Conservation (phyloP, 1,284 basidiomycete species). For the Papiliotrema nemorosa region DNA sequence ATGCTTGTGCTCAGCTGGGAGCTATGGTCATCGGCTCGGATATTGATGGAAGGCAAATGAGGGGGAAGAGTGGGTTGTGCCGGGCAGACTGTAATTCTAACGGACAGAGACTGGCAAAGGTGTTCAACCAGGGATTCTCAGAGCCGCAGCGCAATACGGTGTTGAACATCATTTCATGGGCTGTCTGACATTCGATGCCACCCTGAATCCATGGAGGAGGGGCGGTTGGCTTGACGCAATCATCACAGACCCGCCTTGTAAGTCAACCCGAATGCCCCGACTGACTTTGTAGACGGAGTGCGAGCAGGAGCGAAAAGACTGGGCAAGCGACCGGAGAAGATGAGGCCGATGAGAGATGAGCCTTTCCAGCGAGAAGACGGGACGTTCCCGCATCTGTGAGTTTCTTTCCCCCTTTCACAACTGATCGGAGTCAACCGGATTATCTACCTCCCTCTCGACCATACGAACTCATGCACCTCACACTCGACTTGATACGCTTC, state of each 20-base stretch:
- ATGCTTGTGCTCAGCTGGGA: constrained; percentile 79
- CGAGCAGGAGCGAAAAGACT: constrained; percentile 93
- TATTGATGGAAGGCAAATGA: constrained; percentile 95
- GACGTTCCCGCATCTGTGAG: constrained; percentile 45
- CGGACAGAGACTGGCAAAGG: constrained; percentile 46
- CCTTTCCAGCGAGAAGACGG: constrained; percentile 46
- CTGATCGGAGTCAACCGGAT: neutral
- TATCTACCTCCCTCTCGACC: constrained; percentile 86
- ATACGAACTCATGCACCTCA: constrained; percentile 85
- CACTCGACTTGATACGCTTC: constrained; percentile 74
- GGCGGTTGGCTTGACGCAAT: constrained; percentile 92
- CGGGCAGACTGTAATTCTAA: neutral
- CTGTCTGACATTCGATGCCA: constrained; percentile 85
- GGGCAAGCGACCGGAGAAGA: constrained; percentile 58
- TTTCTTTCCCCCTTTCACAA: too few relatives aligned
- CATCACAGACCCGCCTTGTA: constrained; percentile 88
- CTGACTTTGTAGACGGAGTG: constrained; percentile 68
- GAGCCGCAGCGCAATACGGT: constrained; percentile 82
- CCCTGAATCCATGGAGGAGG: constrained; percentile 79
- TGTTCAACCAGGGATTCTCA: constrained; percentile 63
- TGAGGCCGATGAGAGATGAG: constrained; percentile 40
- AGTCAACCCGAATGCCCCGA: constrained; percentile 34
- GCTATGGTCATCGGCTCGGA: constrained; percentile 86
- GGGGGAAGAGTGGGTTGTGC: constrained; percentile 64
- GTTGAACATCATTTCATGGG: constrained; percentile 72